Conservation (phyloP, 1,284 basidiomycete species). For the Phylloporus gajari region DNA sequence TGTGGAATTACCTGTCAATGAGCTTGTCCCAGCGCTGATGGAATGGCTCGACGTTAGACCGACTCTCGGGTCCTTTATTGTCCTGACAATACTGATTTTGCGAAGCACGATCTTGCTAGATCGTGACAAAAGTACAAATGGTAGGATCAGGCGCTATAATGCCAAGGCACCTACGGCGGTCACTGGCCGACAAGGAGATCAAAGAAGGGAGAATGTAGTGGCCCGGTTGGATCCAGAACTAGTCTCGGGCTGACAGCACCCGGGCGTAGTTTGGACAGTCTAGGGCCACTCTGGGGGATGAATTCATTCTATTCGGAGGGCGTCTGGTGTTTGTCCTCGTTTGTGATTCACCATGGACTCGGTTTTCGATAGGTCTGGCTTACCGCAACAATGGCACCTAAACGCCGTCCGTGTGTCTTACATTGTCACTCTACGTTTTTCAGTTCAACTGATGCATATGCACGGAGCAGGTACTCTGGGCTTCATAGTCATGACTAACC, state of each 20-base stretch:
- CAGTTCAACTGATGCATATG: no score
- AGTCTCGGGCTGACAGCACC: background rate
- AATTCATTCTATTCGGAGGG: slow-evolving; percentile 33
- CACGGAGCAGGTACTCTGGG: no score
- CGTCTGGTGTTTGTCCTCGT: background rate
- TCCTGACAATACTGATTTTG: background rate
- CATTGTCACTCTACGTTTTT: no score
- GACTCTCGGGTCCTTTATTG: background rate
- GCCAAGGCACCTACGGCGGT: slow-evolving; percentile 5
- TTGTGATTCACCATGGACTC: background rate
- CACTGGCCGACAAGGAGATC: background rate
- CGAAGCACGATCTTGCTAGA: slow-evolving; percentile 5
- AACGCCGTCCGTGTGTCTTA: no score
- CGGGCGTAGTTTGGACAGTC: slow-evolving; percentile 5
- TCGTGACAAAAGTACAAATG: background rate
- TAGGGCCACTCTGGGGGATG: slow-evolving; percentile 28
- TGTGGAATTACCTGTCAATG: background rate
- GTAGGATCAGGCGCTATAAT: slow-evolving; percentile 12
- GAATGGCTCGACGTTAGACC: background rate
- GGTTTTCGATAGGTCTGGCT: background rate
- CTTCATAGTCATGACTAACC: no score
- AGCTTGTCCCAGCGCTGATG: background rate
- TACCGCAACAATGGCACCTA: no score
- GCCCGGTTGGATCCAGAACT: background rate
- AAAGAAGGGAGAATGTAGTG: background rate